phyloP scores from a whole-genome alignment of 2,329 filamentous ascomycete genomes.

The Emmonsiellopsis sp. region DNA sequence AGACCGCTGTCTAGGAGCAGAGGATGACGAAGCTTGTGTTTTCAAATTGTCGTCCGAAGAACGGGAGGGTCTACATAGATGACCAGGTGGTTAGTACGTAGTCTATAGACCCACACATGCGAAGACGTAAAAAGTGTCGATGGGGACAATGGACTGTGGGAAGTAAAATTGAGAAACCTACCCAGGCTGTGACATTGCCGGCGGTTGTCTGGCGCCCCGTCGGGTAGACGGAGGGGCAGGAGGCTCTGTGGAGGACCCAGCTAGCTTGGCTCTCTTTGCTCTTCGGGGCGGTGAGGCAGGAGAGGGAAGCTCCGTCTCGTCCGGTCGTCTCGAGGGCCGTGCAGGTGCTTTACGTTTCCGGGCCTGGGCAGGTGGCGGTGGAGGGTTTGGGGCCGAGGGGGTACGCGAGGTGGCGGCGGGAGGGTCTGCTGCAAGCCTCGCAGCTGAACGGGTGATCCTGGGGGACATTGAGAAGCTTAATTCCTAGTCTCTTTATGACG shows the following conservation, averaged over 20 bases:
- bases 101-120: conserved; percentile 1
- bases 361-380: conserved; percentile 35
- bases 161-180: conserved; percentile 18
- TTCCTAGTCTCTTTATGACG: conserved; percentile 11
- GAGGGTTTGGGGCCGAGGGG: conserved; percentile 33
- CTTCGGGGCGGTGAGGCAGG: conserved; percentile 38
- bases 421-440: conserved; percentile 70
- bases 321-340: conserved; percentile 31
- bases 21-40: conserved; percentile 46
- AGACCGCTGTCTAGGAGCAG: conserved; percentile 59
- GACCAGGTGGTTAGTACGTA: conserved; percentile 9
- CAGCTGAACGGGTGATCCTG: conserved; percentile 92
- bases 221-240: conserved; percentile 39
- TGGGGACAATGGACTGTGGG: not conserved
- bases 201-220: conserved; percentile 23
- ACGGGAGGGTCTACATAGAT: conserved; percentile 47
- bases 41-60: conserved; percentile 54
- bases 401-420: conserved; percentile 43
- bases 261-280: conserved; percentile 62
- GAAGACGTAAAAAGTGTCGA: too few species aligned
- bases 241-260: conserved; percentile 35
- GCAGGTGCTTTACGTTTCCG: conserved; percentile 69
- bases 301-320: conserved; percentile 8
- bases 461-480: conserved; percentile 70
- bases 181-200: conserved; percentile 35